Base-by-base conservation (phyloP, 208 protist species). In the Histomonas meleagridis region DNA sequence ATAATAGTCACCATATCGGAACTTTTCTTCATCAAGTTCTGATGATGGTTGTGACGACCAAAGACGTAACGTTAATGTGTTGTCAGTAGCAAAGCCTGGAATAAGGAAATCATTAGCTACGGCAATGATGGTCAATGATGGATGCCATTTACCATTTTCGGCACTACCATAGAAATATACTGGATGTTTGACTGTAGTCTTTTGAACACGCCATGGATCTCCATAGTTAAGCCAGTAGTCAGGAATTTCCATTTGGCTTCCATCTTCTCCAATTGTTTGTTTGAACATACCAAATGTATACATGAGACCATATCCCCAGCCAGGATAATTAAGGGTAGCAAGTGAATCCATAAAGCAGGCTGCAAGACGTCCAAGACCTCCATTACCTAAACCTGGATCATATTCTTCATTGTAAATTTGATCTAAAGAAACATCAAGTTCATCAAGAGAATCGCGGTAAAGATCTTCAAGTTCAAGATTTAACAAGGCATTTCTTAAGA, bases 301-400 rank as follows among this genome's bases (percentile, higher is more conserved):
- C 46, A 93, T 90, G 23, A 95, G 46, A 35, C 94, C 94, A 90
- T 95, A 95, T 23, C 94, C 94, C 92, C 91, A 95, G 10, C 92
- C 93, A 18, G 94, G 94, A 35, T 93, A 65, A 62, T 93, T 92
- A 1, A 94, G 60, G 23, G 93, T 94, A 14, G 94, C 94, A 48
- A 95, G 55, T 10, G 94, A 95, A 78, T 95, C 94, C 43, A 95
- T 90, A 91, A 95, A 95, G 92, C 94, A 95, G 18, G 94, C 94
- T 53, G 94, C 94, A n/a, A 95, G 92, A 32, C 94, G 90, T 43
- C 94, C 93, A 76, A 95, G 93, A 70, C 94, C 94, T 28, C 94
- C 94, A 53, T 94, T 94, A 23, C 94, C 94, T 14, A 95, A 78
- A 46, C 92, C 94, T 78, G 93, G 92, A 62, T 95, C 94, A 28